Base-by-base conservation (phyloP, 495 filamentous ascomycete species). In the Lentithecium fluviatile region DNA sequence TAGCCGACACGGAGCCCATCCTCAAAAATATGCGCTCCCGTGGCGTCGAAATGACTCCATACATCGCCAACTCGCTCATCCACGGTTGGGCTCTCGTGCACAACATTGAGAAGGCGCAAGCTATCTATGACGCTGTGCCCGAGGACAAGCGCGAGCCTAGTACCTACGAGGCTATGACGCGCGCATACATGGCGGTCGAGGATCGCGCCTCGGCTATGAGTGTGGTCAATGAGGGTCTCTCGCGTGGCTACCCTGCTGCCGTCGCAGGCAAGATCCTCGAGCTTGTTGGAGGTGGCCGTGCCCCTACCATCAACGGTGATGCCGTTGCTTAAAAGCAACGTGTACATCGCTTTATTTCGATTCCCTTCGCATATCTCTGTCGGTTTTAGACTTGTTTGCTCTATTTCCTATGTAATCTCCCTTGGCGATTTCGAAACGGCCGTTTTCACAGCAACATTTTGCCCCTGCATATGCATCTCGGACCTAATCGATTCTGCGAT, bases 101-200 rank as follows among this genome's bases (percentile, higher is more conserved):
- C 73, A 82, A 91, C 55, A 89, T 98, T 24, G 74, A 72, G 52
- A 91, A 89, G 73, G 88, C 90, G 37, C 83, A 86, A 73, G 77
- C 79, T 6, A 83, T 97, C 64, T 98, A 95, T 71, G 80, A 87
- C 38, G 77, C 81, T 46, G 82, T 98, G 37, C 82, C 84, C 34
- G 79, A 79, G 24, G 80, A 83, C 29, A 89, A 87, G 77, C 84
- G 94, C 25, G 94, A 98, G 76, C 94, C 94, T 6, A 96, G 90
- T 76, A 98, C 94, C n/a, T 98, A 98, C 71, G 94, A 98, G 76
- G 92, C 93, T 36, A 98, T 98, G 95, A 96, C 91, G 19, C 83
- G 95, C 21, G 95, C 95, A 0, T 97, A 87, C 78, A 80, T 97
- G 48, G 82, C 88, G 2, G 88, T 87, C 0, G 87, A 95, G 64